Percentiles rank a stretch among this genome's conserved stretches.
Conservation (phyloP, 2,329 filamentous ascomycete genomes). For the Trichoderma sp. region DNA sequence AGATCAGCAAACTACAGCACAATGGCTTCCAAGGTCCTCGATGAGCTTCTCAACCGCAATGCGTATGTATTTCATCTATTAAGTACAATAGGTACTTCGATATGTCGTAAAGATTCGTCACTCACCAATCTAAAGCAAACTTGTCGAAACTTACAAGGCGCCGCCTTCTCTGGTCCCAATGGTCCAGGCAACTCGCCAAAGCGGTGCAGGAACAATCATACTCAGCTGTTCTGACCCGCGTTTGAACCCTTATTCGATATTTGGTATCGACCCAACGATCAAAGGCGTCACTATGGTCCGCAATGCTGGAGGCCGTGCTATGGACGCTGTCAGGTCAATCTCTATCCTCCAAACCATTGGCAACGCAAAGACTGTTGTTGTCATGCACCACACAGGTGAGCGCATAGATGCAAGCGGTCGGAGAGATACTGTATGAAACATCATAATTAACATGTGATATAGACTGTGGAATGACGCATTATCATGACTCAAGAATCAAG, state of each 20-base stretch:
- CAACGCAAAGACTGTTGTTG: not conserved
- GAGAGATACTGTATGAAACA: too few species aligned
- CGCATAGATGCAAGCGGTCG: not conserved
- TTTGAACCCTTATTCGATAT: not conserved
- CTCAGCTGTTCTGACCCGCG: constrained; percentile 10
- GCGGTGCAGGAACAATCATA: not conserved
- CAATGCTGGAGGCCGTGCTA: constrained; percentile 9
- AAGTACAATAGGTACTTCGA: not conserved
- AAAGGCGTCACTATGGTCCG: not conserved
- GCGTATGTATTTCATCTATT: not conserved
- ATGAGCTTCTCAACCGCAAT: not conserved
- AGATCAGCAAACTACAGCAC: not conserved
- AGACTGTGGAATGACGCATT: constrained; percentile 14
- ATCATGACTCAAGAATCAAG: not conserved
- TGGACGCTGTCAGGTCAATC: not conserved
- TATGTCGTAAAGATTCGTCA: not conserved
- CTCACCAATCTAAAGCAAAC: not conserved
- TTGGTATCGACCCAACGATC: not conserved
- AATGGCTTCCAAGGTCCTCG: not conserved
- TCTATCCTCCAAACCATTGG: constrained; percentile 7
- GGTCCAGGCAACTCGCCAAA: not conserved
- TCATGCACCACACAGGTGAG: constrained; percentile 1
- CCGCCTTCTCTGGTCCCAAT: not conserved
- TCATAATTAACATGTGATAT: not conserved
- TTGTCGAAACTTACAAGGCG: not conserved